Base-by-base conservation (phyloP, 768 basidiomycete genomes). In the Calvatia gigantea region DNA sequence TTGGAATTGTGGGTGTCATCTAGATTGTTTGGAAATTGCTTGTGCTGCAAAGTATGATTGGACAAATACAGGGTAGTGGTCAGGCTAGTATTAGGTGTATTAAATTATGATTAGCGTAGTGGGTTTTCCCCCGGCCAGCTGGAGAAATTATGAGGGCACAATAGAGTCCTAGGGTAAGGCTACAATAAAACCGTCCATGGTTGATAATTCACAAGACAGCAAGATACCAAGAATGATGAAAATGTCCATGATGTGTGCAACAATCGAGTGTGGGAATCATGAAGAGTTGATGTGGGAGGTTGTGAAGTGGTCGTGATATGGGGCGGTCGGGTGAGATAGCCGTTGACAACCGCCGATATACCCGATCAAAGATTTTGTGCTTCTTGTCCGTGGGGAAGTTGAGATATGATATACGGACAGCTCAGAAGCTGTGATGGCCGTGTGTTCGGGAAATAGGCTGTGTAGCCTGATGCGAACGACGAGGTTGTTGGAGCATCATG, bases 401-500 rank as follows among this genome's bases (percentile, higher is more conserved):
- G n/a, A n/a, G n/a, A n/a, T n/a, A n/a, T n/a, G n/a, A n/a, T n/a
- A n/a, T n/a, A n/a, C n/a, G n/a, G n/a, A n/a, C n/a, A n/a, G n/a
- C n/a, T 48, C 17, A 48, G 17, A 33, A 33, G 6, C 31, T 48
- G 21, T 33, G 31, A 21, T 48, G 31, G 31, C 46, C 46, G n/a
- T 27, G 32, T n/a, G 46, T 17, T 19, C n/a, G 11, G 11, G 31
- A 32, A 19, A 17, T 17, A 50, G 33, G 37, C 33, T 44, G 42
- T 4, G 46, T 31, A 4, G 38, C 9, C 2, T 25, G 27, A 17
- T 32, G 53, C 7, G 44, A 43, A 46, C 19, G 46, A 29, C 43
- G 54, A 14, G 29, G 25, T 29, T 46, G 44, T 49, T 49, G 54
- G 2, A 49, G 39, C 32, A 35, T 35, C 38, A 74, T 71, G 42